Conservation (phyloP, 2,329 filamentous ascomycete species). For the Phialophora chinensis region DNA sequence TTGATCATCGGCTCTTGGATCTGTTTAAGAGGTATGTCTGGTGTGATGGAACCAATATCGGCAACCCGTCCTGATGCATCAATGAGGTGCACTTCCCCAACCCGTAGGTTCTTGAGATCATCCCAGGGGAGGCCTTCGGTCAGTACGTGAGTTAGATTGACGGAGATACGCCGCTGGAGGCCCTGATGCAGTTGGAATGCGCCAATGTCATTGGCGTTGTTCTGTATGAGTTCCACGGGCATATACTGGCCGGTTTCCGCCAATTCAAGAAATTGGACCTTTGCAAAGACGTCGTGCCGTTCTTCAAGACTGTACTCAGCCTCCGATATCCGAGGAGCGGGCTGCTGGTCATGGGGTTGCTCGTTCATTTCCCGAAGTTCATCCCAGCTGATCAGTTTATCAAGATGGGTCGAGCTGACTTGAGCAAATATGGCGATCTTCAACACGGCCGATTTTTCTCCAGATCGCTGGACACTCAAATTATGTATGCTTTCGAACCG, state of each 20-base stretch:
- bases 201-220: slow-evolving; percentile 80
- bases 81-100: slow-evolving; percentile 81
- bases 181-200: slow-evolving; percentile 96
- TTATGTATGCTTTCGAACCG: slow-evolving; percentile 98
- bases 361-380: slow-evolving; percentile 84
- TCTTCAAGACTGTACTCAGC: slow-evolving; percentile 93
- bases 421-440: slow-evolving; percentile 90
- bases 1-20: slow-evolving; percentile 78
- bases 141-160: slow-evolving; percentile 90
- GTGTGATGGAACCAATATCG: slow-evolving; percentile 73
- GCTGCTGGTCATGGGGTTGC: slow-evolving; percentile 56
- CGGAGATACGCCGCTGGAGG: slow-evolving; percentile 82
- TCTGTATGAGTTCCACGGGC: slow-evolving; percentile 90
- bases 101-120: slow-evolving; percentile 75
- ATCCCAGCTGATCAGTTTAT: slow-evolving; percentile 97
- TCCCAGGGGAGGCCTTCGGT: slow-evolving; percentile 89
- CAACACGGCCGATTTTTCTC: slow-evolving; percentile 74
- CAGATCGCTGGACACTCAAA: slow-evolving; percentile 88
- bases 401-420: slow-evolving; percentile 90
- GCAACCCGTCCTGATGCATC: slow-evolving; percentile 85
- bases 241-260: slow-evolving; percentile 89
- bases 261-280: slow-evolving; percentile 87
- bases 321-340: slow-evolving; percentile 76
- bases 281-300: slow-evolving; percentile 87
- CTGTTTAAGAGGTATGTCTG: slow-evolving; percentile 78